Evolutionary conservation across 768 basidiomycete species (phyloP), one percentile per base, ranked within the genome.

Genomic region (Boletellus ananas): DNA sequence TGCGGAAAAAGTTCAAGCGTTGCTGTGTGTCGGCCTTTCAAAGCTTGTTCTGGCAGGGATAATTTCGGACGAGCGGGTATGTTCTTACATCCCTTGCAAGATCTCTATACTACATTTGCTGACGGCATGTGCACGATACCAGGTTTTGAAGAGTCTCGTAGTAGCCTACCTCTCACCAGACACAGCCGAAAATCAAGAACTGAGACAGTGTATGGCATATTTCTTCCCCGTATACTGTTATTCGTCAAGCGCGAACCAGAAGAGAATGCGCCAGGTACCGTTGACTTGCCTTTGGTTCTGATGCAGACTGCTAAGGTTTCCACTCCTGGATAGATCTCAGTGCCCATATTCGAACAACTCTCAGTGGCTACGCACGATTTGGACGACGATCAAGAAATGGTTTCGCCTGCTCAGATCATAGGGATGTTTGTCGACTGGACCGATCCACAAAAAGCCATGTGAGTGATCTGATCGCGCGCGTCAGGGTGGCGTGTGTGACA

Each of bases 361-460:
- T 69, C 76, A 4, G 70, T 74, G 14, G 73, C 81, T 41, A 77
- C 82, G 47, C 79, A 78, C 17, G 83, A 85, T 13, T 65, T 84
- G 20, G 89, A 88, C 3, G 85, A 85, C 1, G 84, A 80, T 40
- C 79, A 87, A 59, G 79, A 83, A 36, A 87, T 89, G 83, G 79
- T 91, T 11, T 70, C 79, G 0, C 80, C 87, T 0, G 70, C 80
- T 17, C 87, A 91, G 59, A 83, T 91, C 50, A 84, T 82, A 0
- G 71, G 84, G n/a, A 78, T 94, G 69, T 76, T 94, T 60, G 75
- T 86, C 3, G 91, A 94, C 56, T 95, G 93, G 92, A 90, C 87
- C 4, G 86, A 94, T 62, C 87, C 90, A 0, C 75, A 80, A 60
- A 91, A 89, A 60, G 77, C 79, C 33, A 76, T 80, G 61, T 79